phyloP scores from a whole-genome alignment of 164 flowering plant genomes.

The Warburgia ugandensis region DNA sequence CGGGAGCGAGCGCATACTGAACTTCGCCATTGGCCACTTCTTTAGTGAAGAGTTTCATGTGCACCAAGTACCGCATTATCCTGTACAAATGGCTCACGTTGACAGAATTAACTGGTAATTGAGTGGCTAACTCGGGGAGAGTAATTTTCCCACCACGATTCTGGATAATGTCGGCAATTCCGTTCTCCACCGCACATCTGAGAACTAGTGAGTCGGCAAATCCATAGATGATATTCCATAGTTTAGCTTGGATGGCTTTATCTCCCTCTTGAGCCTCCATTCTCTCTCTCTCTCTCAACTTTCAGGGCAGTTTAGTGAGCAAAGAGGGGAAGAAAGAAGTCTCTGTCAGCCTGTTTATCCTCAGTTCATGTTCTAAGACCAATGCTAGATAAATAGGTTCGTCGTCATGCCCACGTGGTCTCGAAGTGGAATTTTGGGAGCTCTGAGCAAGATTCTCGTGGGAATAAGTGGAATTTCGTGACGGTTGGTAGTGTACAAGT shows the following conservation, averaged over 20 bases:
- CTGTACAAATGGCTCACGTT: constrained; percentile 12
- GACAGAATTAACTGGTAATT: constrained; percentile 8
- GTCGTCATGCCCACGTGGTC: too few relatives aligned
- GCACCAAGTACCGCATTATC: constrained; percentile 28
- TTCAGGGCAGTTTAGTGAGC: not conserved
- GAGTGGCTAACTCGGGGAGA: constrained; percentile 19
- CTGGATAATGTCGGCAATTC: constrained; percentile 39
- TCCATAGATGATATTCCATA: constrained; percentile 22
- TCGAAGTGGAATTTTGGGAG: too few relatives aligned
- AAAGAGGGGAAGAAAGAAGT: not conserved
- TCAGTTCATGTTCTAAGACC: too few relatives aligned
- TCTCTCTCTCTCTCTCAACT: not conserved
- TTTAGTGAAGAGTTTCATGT: constrained; percentile 15
- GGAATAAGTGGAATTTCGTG: too few relatives aligned
- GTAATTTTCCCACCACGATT: constrained; percentile 30
- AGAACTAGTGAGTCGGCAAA: constrained; percentile 25
- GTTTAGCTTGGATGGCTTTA: constrained; percentile 12
- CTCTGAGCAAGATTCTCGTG: too few relatives aligned
- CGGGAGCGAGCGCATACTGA: constrained; percentile 13
- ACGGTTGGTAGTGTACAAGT: too few relatives aligned
- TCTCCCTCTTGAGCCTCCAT: constrained; percentile 6
- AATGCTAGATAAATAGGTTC: too few relatives aligned
- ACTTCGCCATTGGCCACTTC: not conserved
- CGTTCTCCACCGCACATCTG: constrained; percentile 28
- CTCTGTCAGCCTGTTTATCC: too few relatives aligned